phyloP scores from a whole-genome alignment of 208 protist species.

The Crithidia thermophila region DNA sequence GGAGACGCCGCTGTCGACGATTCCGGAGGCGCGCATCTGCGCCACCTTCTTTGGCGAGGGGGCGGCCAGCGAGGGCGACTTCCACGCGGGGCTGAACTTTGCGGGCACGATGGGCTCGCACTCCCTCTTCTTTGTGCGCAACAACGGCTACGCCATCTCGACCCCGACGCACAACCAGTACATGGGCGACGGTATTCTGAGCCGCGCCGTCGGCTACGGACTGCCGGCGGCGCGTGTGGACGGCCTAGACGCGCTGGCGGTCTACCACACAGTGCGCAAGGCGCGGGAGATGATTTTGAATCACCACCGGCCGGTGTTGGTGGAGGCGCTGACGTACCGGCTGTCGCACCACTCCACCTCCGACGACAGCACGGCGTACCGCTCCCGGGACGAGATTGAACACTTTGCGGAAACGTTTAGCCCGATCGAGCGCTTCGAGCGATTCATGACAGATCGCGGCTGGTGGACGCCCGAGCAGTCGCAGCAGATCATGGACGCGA shows the following conservation, averaged over 20 bases:
- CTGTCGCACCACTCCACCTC: constrained; percentile 95
- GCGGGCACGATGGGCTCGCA: constrained; percentile 92
- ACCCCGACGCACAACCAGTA: constrained; percentile 97
- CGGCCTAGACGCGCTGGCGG: constrained; percentile 96
- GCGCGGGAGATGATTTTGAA: constrained; percentile 88
- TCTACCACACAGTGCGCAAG: constrained; percentile 88
- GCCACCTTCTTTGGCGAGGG: constrained; percentile 98
- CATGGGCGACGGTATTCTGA: constrained; percentile 93
- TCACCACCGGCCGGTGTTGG: constrained; percentile 87
- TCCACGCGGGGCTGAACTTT: constrained; percentile 98
- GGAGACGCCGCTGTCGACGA: constrained; percentile 23
- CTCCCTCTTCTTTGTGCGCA: constrained; percentile 95
- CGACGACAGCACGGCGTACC: constrained; percentile 95
- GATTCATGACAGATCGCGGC: constrained; percentile 49
- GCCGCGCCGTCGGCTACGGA: constrained; percentile 84
- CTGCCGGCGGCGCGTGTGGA: constrained; percentile 95
- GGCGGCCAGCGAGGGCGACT: constrained; percentile 96
- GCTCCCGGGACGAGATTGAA: constrained; percentile 61
- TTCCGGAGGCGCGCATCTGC: constrained; percentile 57
- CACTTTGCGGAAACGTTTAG: constrained; percentile 52
- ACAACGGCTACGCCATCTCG: constrained; percentile 97
- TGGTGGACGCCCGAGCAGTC: constrained; percentile 72
- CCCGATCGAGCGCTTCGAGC: constrained; percentile 75
- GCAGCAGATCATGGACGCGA: constrained; percentile 37
- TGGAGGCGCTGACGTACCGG: constrained; percentile 98